Evolutionary conservation across 164 flowering plant species (phyloP).

Genomic region (Euptelea pleiosperma): DNA sequence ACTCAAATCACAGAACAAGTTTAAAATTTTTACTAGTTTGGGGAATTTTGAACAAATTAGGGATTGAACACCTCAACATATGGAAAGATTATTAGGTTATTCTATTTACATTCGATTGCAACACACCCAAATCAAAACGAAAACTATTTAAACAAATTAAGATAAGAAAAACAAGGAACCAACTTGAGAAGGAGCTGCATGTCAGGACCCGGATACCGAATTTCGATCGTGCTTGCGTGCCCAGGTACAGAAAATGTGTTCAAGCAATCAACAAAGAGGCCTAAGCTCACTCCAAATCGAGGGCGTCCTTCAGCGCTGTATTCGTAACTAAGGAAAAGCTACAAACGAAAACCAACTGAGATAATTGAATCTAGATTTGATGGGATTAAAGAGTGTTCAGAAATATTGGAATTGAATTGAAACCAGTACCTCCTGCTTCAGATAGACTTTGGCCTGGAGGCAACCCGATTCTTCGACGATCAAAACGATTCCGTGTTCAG

Average conservation of each 20-base stretch:
- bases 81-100: too few relatives aligned
- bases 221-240: slow-evolving; percentile 47
- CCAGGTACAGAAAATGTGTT: slow-evolving; percentile 79
- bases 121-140: background rate
- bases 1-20: too few relatives aligned
- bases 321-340: slow-evolving; percentile 77
- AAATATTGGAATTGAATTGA: background rate
- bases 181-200: slow-evolving; percentile 97
- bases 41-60: too few relatives aligned
- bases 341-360: slow-evolving; percentile 10
- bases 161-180: slow-evolving; percentile 4
- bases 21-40: too few relatives aligned
- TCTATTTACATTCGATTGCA: too few relatives aligned
- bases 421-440: slow-evolving; percentile 69
- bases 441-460: slow-evolving; percentile 94
- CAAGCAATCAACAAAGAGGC: slow-evolving; percentile 80
- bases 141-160: background rate
- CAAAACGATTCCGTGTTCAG: slow-evolving; percentile 87
- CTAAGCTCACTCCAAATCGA: slow-evolving; percentile 80
- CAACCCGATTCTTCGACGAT: slow-evolving; percentile 87
- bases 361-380: background rate
- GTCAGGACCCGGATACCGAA: slow-evolving; percentile 95
- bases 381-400: too few relatives aligned
- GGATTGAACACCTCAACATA: too few relatives aligned
- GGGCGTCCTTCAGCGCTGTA: slow-evolving; percentile 73